Evolutionary conservation across 495 filamentous ascomycete species (phyloP).

Genomic region (Cryomyces antarcticus): DNA sequence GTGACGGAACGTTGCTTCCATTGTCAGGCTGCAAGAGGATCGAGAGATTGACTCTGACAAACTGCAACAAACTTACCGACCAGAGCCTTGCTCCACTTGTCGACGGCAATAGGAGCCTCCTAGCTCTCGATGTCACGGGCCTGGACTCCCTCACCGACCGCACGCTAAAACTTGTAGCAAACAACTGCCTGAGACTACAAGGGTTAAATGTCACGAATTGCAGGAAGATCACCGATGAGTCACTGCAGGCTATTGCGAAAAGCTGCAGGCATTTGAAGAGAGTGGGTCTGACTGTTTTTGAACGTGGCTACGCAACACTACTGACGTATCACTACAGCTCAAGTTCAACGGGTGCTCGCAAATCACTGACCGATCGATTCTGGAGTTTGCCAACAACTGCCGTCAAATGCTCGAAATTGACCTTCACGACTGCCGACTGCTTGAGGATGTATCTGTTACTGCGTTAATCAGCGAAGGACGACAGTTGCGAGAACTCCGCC

Average conservation of each 20-base stretch:
- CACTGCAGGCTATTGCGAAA: conserved; percentile 60
- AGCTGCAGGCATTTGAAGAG: conserved; percentile 66
- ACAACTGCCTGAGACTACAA: conserved; percentile 66
- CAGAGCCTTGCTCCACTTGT: conserved; percentile 61
- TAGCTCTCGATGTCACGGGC: conserved; percentile 80
- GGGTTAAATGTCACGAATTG: conserved; percentile 87
- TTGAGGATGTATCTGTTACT: conserved; percentile 65
- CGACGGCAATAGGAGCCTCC: conserved; percentile 55
- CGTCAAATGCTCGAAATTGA: conserved; percentile 91
- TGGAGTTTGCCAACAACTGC: conserved; percentile 72
- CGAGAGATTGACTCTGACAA: conserved; percentile 84
- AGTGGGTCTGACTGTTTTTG: too few relatives aligned
- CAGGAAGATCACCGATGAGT: conserved; percentile 63
- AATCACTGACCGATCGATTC: conserved; percentile 56
- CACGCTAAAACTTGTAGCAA: conserved; percentile 60
- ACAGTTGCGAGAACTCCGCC: conserved; percentile 69
- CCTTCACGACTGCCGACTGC: conserved; percentile 60
- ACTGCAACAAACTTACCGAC: conserved; percentile 72
- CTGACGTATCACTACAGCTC: conserved; percentile 29
- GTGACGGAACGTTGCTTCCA: conserved; percentile 71
- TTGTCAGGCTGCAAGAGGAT: conserved; percentile 73
- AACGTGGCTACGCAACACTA: too few relatives aligned
- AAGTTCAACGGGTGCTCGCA: conserved; percentile 83
- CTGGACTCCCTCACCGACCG: conserved; percentile 60
- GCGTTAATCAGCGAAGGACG: conserved; percentile 53